Evolutionary conservation across 495 filamentous ascomycete genomes (phyloP), one percentile per base, ranked within the genome.

Genomic region (Aspergillus indologenus): DNA sequence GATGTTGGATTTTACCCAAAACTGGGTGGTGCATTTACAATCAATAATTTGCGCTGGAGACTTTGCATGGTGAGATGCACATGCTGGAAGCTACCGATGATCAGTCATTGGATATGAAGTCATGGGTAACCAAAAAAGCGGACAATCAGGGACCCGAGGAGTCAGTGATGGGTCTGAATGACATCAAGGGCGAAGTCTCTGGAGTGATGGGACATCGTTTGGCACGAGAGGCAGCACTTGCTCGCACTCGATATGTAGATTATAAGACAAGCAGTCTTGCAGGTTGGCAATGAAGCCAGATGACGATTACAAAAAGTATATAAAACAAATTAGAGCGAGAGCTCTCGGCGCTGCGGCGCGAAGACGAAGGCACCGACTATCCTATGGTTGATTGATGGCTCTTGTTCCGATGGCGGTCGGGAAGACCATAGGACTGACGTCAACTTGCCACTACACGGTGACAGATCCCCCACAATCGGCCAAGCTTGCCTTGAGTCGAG

Each of bases 151-250:
- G 23, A 31, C 12, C 34, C 5, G 34, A 40, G 26, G 5, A 40
- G 34, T 18, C 29, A 34, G 18, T 43, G 52, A 45, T 24, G 34
- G 34, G 14, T 34, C 18, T 47, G 3, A 5, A 46, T 56, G 54
- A 56, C 54, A 56, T 56, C 43, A 45, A 56, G 19, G 54, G 54
- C 43, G 21, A 45, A 40, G 34, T 40, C 34, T 40, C 34, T 40
- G 34, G 34, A 4, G 12, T 29, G 9, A 29, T 29, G 26, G 26
- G 26, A 29, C 34, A 14, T 40, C 34, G 3, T 29, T 9, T 29
- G 3, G 26, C 26, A 29, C 9, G n/a, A 20, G 24, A 18, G 34
- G 15, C 22, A 56, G 12, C 21, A 29, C 47, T 22, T 43, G 31
- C 20, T 45, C 5, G 42, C 23, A 9, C 22, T 24, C 20, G 15